These are phyloP conservation scores for Quercus engelmannii DNA, from an alignment of 306 rosid species.

Conservation along the genomic window DNA sequence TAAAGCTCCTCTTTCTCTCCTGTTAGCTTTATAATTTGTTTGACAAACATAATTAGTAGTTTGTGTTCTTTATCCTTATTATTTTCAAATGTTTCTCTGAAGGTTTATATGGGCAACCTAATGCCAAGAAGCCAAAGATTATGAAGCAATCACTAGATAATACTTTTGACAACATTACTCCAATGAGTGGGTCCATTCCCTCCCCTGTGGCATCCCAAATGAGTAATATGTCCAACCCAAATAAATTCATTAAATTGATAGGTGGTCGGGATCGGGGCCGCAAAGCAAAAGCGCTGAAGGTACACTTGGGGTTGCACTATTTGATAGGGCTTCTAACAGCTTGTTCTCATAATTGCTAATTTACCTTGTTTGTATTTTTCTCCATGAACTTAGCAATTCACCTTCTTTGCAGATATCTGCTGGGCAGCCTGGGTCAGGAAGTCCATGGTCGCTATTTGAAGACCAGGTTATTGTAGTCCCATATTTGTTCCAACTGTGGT, in stretches of 20 bases:
- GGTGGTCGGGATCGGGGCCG: conserved; percentile 89
- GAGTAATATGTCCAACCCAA: conserved; percentile 86
- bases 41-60: not conserved
- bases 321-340: conserved; percentile 10
- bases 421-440: conserved; percentile 81
- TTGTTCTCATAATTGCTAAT: not conserved
- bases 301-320: conserved; percentile 29
- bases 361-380: conserved; percentile 4
- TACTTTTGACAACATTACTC: conserved; percentile 62
- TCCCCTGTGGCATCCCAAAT: conserved; percentile 95
- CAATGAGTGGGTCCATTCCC: conserved; percentile 74
- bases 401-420: conserved; percentile 48
- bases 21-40: conserved; percentile 18
- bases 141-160: conserved; percentile 68
- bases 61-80: conserved; percentile 12
- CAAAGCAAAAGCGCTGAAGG: conserved; percentile 73
- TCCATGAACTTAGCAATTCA: conserved; percentile 15
- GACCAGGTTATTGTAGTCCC: conserved; percentile 65
- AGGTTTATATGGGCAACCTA: conserved; percentile 81
- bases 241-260: conserved; percentile 77
- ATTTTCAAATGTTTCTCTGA: conserved; percentile 23
- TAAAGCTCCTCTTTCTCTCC: conserved; percentile 28
- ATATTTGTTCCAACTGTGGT: not conserved
- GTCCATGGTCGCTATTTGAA: conserved; percentile 89
- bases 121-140: conserved; percentile 71